phyloP scores from a whole-genome alignment of 768 basidiomycete genomes.

The Crepidotus variabilis region DNA sequence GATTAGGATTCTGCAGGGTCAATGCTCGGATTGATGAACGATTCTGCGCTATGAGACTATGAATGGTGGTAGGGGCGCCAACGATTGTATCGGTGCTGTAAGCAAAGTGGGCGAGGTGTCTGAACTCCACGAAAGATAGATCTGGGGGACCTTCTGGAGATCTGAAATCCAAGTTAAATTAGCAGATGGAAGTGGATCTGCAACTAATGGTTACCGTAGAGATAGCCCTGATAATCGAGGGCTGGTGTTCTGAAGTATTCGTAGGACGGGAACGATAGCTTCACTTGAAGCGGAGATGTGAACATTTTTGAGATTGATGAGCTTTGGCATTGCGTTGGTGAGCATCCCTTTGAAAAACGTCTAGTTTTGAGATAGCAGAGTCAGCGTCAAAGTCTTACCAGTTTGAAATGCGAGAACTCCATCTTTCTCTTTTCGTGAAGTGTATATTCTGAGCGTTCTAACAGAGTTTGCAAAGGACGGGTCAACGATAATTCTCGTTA shows the following conservation, averaged over 20 bases:
- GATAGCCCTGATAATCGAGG: constrained; percentile 56
- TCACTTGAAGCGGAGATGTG: constrained; percentile 57
- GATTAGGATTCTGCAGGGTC: constrained; percentile 47
- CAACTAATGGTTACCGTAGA: constrained; percentile 34
- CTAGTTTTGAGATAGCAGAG: background rate
- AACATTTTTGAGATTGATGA: constrained; percentile 55
- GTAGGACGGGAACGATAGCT: constrained; percentile 47
- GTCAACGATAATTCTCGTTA: constrained; percentile 64
- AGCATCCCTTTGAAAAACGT: constrained; percentile 52
- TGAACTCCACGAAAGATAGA: constrained; percentile 44
- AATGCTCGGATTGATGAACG: constrained; percentile 49
- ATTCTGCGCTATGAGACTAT: constrained; percentile 50
- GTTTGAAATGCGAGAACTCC: constrained; percentile 62
- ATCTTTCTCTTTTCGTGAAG: constrained; percentile 41
- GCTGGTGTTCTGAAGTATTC: constrained; percentile 45
- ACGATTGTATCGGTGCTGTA: constrained; percentile 38
- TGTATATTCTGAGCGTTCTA: constrained; percentile 55
- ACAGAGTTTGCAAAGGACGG: constrained; percentile 54
- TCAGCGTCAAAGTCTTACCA: constrained; percentile 32
- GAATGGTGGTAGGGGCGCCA: constrained; percentile 33
- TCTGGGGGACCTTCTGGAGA: constrained; percentile 42
- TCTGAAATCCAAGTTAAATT: constrained; percentile 19
- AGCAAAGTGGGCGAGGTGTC: constrained; percentile 56
- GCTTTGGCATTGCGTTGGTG: constrained; percentile 61
- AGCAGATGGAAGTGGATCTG: background rate